Conservation (phyloP, 2,329 filamentous ascomycete genomes). For the Diplodia seriata region DNA sequence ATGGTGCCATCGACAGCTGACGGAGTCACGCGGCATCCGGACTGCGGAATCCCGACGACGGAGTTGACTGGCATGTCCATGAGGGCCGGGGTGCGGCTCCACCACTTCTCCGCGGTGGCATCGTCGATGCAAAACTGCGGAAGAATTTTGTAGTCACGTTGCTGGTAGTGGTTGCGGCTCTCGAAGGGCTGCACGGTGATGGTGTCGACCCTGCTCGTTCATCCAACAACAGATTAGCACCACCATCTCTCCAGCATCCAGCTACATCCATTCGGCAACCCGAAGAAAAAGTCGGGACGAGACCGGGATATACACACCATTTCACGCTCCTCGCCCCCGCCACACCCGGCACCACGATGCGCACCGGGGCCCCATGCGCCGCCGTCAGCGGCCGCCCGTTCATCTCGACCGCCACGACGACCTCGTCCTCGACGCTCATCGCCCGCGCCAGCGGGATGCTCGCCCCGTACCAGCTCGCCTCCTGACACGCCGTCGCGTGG, state of each 20-base stretch:
- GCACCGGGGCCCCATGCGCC: constrained; percentile 61
- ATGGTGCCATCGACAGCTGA: constrained; percentile 50
- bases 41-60: constrained; percentile 58
- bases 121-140: constrained; percentile 58
- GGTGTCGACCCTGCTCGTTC: constrained; percentile 49
- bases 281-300: too few species aligned
- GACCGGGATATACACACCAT: constrained; percentile 47
- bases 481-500: constrained; percentile 59
- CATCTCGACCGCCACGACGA: constrained; percentile 60
- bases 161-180: constrained; percentile 63
- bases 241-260: neutral
- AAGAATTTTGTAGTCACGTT: constrained; percentile 66
- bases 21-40: constrained; percentile 51
- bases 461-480: constrained; percentile 66
- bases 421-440: constrained; percentile 53
- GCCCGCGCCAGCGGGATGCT: constrained; percentile 59
- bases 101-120: constrained; percentile 60
- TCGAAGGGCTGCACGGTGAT: constrained; percentile 60
- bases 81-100: constrained; percentile 58
- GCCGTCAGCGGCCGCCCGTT: constrained; percentile 56
- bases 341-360: constrained; percentile 60
- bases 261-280: neutral
- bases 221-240: neutral
- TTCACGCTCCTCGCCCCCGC: constrained; percentile 63
- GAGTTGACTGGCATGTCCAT: constrained; percentile 65